phyloP scores from a whole-genome alignment of 2,329 filamentous ascomycete species.

The Fusarium metavorans region DNA sequence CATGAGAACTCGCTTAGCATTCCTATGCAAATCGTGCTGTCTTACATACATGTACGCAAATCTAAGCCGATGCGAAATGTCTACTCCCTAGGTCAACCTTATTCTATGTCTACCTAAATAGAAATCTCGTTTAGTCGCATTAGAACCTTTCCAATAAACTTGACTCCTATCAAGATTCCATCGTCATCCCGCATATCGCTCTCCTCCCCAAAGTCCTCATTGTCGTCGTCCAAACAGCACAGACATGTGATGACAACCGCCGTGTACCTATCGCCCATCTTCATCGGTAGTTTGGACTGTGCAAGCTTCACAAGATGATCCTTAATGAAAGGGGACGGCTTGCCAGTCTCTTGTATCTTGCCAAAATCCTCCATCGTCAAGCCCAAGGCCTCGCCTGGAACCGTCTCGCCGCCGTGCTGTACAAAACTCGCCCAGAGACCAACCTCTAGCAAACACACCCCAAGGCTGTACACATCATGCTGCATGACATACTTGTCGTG shows the following conservation, averaged over 20 bases:
- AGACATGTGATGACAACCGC: conserved; percentile 49
- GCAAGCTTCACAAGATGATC: neutral
- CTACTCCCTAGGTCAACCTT: neutral
- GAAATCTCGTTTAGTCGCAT: conserved; percentile 10
- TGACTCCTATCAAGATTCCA: conserved; percentile 45
- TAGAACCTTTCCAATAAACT: conserved; percentile 46
- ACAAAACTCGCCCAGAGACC: conserved; percentile 58
- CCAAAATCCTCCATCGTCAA: neutral
- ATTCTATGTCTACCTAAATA: neutral
- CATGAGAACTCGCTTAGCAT: neutral
- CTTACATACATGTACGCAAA: neutral
- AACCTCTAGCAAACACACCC: conserved; percentile 65
- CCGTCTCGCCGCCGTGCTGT: conserved; percentile 12
- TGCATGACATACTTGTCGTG: conserved; percentile 60
- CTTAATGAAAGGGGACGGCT: neutral
- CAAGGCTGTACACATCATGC: conserved; percentile 68
- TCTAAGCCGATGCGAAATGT: neutral
- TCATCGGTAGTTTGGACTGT: neutral
- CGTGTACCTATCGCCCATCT: conserved; percentile 48
- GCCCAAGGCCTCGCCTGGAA: neutral
- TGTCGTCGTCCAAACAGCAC: conserved; percentile 48
- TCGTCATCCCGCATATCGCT: conserved; percentile 45
- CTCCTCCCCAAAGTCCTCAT: conserved; percentile 44
- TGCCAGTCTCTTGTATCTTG: neutral
- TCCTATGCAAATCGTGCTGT: neutral